These are phyloP conservation scores for Nissolia schottii DNA, from an alignment of 306 rosid species.

Conservation along the genomic window DNA sequence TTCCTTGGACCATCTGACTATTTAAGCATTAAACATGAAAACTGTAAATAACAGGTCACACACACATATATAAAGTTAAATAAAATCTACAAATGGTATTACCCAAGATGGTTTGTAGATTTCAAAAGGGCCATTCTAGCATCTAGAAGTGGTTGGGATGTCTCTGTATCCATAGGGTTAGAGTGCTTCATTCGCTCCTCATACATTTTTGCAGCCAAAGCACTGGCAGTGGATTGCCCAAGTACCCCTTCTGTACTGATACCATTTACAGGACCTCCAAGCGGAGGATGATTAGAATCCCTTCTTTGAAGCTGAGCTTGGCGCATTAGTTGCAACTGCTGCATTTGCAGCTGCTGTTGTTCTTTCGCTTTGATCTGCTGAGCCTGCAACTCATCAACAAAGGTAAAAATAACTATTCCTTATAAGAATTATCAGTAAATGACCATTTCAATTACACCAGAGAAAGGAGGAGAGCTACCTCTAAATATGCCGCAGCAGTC, in stretches of 20 bases:
- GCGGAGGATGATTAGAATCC: slow-evolving; percentile 71
- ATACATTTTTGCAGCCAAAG: slow-evolving; percentile 86
- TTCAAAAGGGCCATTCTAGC: slow-evolving; percentile 82
- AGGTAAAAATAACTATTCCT: not conserved
- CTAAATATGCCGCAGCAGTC: slow-evolving; percentile 81
- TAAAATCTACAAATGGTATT: slow-evolving; percentile 20
- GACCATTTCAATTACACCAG: not conserved
- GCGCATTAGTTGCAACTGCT: slow-evolving; percentile 80
- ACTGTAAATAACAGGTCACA: slow-evolving; percentile 15
- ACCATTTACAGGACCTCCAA: slow-evolving; percentile 59
- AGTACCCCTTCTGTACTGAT: slow-evolving; percentile 77
- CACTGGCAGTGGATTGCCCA: slow-evolving; percentile 79
- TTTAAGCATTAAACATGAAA: slow-evolving; percentile 24
- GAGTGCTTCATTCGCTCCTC: slow-evolving; percentile 87
- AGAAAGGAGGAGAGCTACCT: slow-evolving; percentile 43
- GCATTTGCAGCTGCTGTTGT: slow-evolving; percentile 80
- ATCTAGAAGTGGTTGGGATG: slow-evolving; percentile 90
- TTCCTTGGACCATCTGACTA: slow-evolving; percentile 93
- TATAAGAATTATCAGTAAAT: slow-evolving; percentile 2
- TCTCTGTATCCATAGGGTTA: slow-evolving; percentile 70
- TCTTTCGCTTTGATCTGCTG: slow-evolving; percentile 79
- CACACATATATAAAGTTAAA: slow-evolving; percentile 16
- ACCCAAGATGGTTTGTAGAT: slow-evolving; percentile 86
- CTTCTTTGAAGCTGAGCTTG: slow-evolving; percentile 89
- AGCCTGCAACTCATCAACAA: slow-evolving; percentile 41